These are phyloP conservation scores for Lichenothelia convexa DNA, from an alignment of 495 filamentous ascomycete species.

Conservation along the genomic window DNA sequence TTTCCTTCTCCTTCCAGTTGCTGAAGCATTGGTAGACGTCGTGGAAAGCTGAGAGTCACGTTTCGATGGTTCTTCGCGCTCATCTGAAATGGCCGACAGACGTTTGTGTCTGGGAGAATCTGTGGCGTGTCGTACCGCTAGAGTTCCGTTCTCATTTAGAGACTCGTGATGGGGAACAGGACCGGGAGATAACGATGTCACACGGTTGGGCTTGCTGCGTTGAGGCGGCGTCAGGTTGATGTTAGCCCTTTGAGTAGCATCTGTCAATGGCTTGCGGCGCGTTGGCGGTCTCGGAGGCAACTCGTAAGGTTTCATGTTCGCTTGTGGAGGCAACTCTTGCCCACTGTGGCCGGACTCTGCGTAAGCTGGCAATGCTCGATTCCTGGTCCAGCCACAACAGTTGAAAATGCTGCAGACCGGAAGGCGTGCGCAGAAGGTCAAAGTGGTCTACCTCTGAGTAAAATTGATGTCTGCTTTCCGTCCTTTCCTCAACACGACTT, in stretches of 20 bases:
- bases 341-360: too few relatives aligned
- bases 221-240: constrained; percentile 14
- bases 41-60: constrained; percentile 59
- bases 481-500: too few relatives aligned
- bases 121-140: constrained; percentile 16
- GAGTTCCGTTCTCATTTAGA: constrained; percentile 22
- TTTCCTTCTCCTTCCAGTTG: constrained; percentile 42
- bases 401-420: too few relatives aligned
- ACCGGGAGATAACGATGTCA: constrained; percentile 9
- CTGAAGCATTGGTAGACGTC: constrained; percentile 40
- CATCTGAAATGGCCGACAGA: constrained; percentile 33
- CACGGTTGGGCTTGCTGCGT: constrained; percentile 2
- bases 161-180: constrained; percentile 24
- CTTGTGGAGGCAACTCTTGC: too few relatives aligned
- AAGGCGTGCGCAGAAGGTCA: too few relatives aligned
- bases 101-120: constrained; percentile 32
- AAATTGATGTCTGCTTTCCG: too few relatives aligned
- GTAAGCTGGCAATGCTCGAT: too few relatives aligned
- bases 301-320: constrained; percentile 2
- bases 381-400: too few relatives aligned
- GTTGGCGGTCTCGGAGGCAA: constrained; percentile 3
- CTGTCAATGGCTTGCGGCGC: constrained; percentile 30
- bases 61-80: constrained; percentile 34
- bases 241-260: constrained; percentile 30
- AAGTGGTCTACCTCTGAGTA: too few relatives aligned